Evolutionary conservation across 2,329 filamentous ascomycete species (phyloP).

Genomic region (Colletotrichum sp.): DNA sequence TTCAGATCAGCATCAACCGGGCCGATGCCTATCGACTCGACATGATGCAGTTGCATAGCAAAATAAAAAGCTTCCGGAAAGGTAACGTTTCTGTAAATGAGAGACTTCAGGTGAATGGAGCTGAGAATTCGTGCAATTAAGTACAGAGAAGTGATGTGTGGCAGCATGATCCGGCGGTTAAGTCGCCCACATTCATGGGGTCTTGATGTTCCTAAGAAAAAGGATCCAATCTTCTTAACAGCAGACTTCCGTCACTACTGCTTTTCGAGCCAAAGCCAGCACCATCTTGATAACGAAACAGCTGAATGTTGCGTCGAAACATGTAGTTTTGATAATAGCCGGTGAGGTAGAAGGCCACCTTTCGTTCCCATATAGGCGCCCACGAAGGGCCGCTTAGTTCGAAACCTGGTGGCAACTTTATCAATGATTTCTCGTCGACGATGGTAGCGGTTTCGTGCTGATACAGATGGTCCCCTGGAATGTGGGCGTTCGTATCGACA

Average conservation of each 20-base stretch:
- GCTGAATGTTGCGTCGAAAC: background rate
- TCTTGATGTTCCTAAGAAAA: background rate
- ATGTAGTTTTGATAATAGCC: background rate
- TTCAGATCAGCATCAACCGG: too few species aligned
- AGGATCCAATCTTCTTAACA: background rate
- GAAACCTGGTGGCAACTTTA: background rate
- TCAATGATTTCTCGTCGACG: background rate
- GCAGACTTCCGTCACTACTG: background rate
- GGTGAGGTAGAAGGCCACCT: background rate
- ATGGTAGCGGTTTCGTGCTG: background rate
- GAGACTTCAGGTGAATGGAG: background rate
- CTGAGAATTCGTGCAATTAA: background rate
- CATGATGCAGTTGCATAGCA: too few species aligned
- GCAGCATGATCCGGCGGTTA: background rate
- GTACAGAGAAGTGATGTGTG: background rate
- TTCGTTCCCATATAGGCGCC: background rate
- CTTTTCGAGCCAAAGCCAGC: background rate
- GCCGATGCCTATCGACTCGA: too few species aligned
- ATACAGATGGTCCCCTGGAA: accelerated
- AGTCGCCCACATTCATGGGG: background rate
- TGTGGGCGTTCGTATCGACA: background rate
- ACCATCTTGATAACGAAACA: background rate
- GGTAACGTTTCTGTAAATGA: too few species aligned
- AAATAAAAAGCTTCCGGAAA: too few species aligned
- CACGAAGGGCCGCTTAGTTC: background rate